Evolutionary conservation across 148 eudicot species (phyloP).

Genomic region (Rhododendron molle): DNA sequence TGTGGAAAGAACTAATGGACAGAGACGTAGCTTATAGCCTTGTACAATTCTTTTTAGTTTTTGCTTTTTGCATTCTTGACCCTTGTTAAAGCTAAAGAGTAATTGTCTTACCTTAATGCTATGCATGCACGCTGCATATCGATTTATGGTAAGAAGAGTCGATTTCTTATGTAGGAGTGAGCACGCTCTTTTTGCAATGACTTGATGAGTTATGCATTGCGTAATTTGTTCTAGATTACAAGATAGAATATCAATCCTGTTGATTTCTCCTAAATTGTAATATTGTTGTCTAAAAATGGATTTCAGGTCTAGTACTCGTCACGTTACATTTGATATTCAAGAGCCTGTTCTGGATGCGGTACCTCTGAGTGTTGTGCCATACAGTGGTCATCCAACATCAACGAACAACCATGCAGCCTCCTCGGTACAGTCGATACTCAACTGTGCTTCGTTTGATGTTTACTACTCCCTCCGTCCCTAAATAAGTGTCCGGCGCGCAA

Average conservation of each 20-base stretch:
- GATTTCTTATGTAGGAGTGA: neutral
- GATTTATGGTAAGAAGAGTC: neutral
- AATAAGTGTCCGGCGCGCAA: too few species aligned
- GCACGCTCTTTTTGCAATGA: neutral
- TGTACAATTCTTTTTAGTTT: neutral
- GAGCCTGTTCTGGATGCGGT: neutral
- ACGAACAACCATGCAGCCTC: neutral
- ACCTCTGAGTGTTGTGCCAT: neutral
- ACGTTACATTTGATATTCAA: neutral
- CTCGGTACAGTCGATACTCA: neutral
- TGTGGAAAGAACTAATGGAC: neutral
- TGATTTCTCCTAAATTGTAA: neutral
- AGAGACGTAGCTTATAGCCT: neutral
- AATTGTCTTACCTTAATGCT: neutral
- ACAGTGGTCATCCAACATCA: neutral
- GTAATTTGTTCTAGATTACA: neutral
- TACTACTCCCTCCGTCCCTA: too few species aligned
- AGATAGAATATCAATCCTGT: neutral
- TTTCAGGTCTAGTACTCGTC: neutral
- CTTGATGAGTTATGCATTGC: neutral
- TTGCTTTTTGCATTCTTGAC: neutral
- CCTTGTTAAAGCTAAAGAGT: neutral
- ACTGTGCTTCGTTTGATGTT: neutral
- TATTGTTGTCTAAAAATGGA: neutral
- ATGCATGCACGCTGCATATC: neutral